Evolutionary conservation across 2,329 filamentous ascomycete genomes (phyloP).

Genomic region (Ophiostoma sp.): DNA sequence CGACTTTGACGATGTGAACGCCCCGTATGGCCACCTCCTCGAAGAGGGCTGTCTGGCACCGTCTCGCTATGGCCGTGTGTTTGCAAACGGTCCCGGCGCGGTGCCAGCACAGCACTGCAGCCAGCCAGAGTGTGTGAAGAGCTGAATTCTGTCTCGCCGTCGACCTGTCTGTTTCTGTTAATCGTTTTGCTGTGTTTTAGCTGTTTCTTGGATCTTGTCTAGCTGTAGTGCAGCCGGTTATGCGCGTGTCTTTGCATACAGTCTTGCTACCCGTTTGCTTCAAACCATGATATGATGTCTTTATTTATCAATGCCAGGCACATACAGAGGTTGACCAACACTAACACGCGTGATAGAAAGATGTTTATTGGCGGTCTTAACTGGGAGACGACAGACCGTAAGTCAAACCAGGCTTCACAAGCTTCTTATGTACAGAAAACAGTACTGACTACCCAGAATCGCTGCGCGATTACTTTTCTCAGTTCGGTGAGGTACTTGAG

Average conservation of each 20-base stretch:
- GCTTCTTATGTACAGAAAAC: neutral
- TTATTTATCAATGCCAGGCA: neutral
- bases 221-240: neutral
- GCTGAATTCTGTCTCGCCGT: neutral
- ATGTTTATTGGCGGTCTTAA: slow-evolving; percentile 99
- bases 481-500: slow-evolving; percentile 94
- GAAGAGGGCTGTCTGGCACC: neutral
- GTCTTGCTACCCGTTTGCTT: neutral
- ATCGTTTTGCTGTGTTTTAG: neutral
- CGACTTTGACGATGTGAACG: slow-evolving; percentile 7
- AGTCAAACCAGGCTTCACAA: neutral
- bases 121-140: neutral
- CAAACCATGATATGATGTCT: neutral
- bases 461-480: slow-evolving; percentile 91
- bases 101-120: neutral
- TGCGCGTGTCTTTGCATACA: neutral
- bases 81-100: neutral
- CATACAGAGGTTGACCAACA: neutral
- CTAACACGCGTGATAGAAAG: slow-evolving; percentile 57
- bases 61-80: neutral
- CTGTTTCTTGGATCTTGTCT: neutral
- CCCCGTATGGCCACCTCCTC: slow-evolving; percentile 7
- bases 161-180: neutral
- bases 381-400: slow-evolving; percentile 77
- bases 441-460: slow-evolving; percentile 60